These are phyloP conservation scores for Testicularia cyperi DNA, from an alignment of 1,284 basidiomycete species.

Conservation along the genomic window DNA sequence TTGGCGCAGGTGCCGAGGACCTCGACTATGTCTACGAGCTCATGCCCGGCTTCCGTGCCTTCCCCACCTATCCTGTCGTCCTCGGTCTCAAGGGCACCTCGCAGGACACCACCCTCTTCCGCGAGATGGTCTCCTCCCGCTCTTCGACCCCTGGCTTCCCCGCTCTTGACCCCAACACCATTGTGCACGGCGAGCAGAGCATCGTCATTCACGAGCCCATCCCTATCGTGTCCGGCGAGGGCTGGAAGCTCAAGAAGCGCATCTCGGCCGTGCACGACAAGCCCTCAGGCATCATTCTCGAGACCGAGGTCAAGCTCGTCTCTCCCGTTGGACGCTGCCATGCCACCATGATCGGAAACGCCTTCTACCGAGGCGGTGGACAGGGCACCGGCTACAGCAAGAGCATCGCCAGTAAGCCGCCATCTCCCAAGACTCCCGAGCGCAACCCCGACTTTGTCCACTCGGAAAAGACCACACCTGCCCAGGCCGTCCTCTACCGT, in stretches of 20 bases:
- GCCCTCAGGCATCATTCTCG: slow-evolving; percentile 44
- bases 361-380: slow-evolving; percentile 51
- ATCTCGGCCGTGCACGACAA: slow-evolving; percentile 49
- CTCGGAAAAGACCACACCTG: slow-evolving; percentile 26
- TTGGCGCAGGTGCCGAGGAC: slow-evolving; percentile 56
- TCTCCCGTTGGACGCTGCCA: slow-evolving; percentile 38
- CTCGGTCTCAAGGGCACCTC: slow-evolving; percentile 51
- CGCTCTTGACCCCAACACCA: slow-evolving; percentile 57
- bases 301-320: slow-evolving; percentile 43
- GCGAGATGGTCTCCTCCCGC: slow-evolving; percentile 42
- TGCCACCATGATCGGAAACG: slow-evolving; percentile 46
- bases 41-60: slow-evolving; percentile 52
- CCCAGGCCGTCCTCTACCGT: slow-evolving; percentile 51
- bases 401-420: slow-evolving; percentile 24
- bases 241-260: slow-evolving; percentile 51
- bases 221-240: slow-evolving; percentile 43
- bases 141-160: slow-evolving; percentile 43
- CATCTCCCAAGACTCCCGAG: slow-evolving; percentile 29
- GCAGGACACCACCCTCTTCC: slow-evolving; percentile 56
- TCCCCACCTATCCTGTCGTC: slow-evolving; percentile 61
- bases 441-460: slow-evolving; percentile 34
- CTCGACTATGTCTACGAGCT: slow-evolving; percentile 59
- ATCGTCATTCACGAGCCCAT: slow-evolving; percentile 58
- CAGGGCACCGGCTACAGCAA: slow-evolving; percentile 49
- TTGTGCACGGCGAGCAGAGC: slow-evolving; percentile 61